Evolutionary conservation across 106 monocot genomes (phyloP), one percentile per base, ranked within the genome.

Genomic region (Dendrobium catenatum): DNA sequence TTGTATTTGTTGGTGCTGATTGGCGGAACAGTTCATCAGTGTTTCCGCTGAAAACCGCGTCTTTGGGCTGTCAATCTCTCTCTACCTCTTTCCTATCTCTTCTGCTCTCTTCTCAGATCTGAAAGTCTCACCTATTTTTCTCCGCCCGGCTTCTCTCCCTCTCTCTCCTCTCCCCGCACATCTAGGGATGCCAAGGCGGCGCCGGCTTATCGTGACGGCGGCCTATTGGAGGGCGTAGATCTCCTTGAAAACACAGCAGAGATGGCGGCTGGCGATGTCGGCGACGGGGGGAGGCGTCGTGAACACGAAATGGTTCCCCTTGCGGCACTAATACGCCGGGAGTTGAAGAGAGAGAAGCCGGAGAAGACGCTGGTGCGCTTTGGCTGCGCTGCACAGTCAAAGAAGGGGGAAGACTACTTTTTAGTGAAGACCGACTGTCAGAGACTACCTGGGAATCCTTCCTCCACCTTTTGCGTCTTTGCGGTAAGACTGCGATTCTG

Each of bases 341-440:
- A 79, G 79, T 22, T 80, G 33, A 58, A 58, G 82, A 80, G 49
- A 64, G 85, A 79, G 79, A 75, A 42, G 77, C 55, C 76, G 76
- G 85, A 87, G 87, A 80, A 48, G 83, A 85, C 85, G 40, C 47
- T 81, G 61, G 51, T 90, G n/a, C 80, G 90, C 8, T 87, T 83
- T 67, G 90, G 90, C 9, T 90, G 85, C 68, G 90, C 90, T 22
- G 85, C 90, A 18, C 90, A 87, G 80, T 87, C 87, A 31, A 90
- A 83, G 83, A 90, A 90, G 61, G 90, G 90, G 46, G 90, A 90
- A 78, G 90, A 90, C 79, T 90, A 80, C 82, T 90, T 81, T 76
- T 80, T 90, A 72, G 85, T 90, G 40, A 83, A 79, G 78, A 83
- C 85, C 29, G 90, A 87, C 70, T 90, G 87, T 75, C 68, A 78